phyloP scores from a whole-genome alignment of 2,329 filamentous ascomycete genomes.

The Zarea fungicola region DNA sequence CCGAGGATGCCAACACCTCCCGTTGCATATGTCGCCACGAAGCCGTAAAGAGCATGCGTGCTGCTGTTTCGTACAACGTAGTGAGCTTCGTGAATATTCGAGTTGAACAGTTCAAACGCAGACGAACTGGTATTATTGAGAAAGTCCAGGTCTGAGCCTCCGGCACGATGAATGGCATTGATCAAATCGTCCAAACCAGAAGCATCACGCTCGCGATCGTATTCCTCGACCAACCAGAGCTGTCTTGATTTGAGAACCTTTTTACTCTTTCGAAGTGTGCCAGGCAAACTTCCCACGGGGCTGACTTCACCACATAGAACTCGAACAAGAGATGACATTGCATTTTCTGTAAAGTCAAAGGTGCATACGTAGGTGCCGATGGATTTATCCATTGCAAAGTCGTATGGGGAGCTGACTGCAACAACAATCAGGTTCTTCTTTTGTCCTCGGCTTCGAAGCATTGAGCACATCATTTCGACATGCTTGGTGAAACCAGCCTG shows the following conservation, averaged over 20 bases:
- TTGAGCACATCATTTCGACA: constrained; percentile 89
- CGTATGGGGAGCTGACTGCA: constrained; percentile 90
- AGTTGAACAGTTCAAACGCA: constrained; percentile 69
- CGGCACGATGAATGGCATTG: constrained; percentile 61
- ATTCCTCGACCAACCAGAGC: constrained; percentile 90
- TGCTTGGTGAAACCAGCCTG: constrained; percentile 95
- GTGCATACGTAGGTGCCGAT: constrained; percentile 94
- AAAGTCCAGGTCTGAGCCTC: constrained; percentile 62
- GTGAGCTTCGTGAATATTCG: constrained; percentile 72
- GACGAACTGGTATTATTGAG: constrained; percentile 63
- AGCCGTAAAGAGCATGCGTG: constrained; percentile 85
- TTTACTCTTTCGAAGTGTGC: constrained; percentile 80
- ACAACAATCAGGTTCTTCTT: constrained; percentile 89
- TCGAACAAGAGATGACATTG: constrained; percentile 76
- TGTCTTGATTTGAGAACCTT: constrained; percentile 85
- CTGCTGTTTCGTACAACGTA: constrained; percentile 93
- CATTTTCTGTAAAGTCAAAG: constrained; percentile 92
- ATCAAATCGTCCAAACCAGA: constrained; percentile 71
- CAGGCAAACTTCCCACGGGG: constrained; percentile 55
- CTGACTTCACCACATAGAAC: constrained; percentile 73
- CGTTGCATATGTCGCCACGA: constrained; percentile 82
- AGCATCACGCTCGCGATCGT: constrained; percentile 72
- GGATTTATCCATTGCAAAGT: constrained; percentile 87
- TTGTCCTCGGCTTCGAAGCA: constrained; percentile 69
- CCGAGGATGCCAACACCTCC: constrained; percentile 70